These are phyloP conservation scores for Lepiota subincarnata DNA, from an alignment of 768 basidiomycete genomes.

Conservation along the genomic window DNA sequence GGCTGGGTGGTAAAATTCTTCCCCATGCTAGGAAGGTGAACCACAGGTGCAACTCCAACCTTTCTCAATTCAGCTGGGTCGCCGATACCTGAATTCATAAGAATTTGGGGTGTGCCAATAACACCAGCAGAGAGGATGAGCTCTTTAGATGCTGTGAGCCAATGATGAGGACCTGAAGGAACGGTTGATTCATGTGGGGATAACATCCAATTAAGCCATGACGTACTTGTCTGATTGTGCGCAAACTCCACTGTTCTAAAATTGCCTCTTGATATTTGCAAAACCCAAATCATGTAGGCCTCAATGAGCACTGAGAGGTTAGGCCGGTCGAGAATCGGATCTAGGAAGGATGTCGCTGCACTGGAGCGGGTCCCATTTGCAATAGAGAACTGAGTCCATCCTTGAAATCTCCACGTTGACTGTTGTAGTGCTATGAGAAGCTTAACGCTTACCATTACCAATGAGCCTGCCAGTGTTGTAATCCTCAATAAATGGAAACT, in stretches of 20 bases:
- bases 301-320: slow-evolving; percentile 32
- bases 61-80: slow-evolving; percentile 14
- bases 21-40: slow-evolving; percentile 22
- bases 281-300: slow-evolving; percentile 23
- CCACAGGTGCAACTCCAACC: slow-evolving; percentile 15
- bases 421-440: too few species aligned
- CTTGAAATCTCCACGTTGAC: not conserved
- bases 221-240: not conserved
- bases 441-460: slow-evolving; percentile 7
- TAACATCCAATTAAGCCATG: not conserved
- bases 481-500: slow-evolving; percentile 13
- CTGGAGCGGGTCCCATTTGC: slow-evolving; percentile 17
- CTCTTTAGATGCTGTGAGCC: slow-evolving; percentile 41
- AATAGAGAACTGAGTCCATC: slow-evolving; percentile 9
- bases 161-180: slow-evolving; percentile 3
- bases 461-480: slow-evolving; percentile 12
- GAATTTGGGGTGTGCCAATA: slow-evolving; percentile 20
- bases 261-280: slow-evolving; percentile 12
- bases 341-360: slow-evolving; percentile 34
- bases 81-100: slow-evolving; percentile 25
- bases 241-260: not conserved
- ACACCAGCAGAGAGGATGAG: slow-evolving; percentile 36
- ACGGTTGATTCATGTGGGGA: too few species aligned
- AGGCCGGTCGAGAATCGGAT: slow-evolving; percentile 21
- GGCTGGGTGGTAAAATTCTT: slow-evolving; percentile 17